A percentile compares a stretch with the other conserved stretches of the same genome.
phyloP scores from a whole-genome alignment of 2,329 filamentous ascomycete genomes.

The Penicillium concentricum region DNA sequence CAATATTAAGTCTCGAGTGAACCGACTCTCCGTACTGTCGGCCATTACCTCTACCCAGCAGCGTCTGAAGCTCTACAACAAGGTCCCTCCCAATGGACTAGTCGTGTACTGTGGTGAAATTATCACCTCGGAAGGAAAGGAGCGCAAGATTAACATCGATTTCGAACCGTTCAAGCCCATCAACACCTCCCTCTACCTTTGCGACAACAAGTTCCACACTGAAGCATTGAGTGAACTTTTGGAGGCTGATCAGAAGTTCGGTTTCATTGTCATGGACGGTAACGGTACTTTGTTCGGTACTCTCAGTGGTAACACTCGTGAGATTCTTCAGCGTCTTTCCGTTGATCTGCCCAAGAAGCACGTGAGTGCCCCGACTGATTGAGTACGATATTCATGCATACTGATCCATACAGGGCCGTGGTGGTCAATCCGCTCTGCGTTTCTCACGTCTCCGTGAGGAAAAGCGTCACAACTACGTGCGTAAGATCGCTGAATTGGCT shows the following conservation, averaged over 20 bases:
- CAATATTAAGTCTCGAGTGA: conserved; percentile 99
- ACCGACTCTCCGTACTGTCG: conserved; percentile 94
- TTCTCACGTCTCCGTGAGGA: conserved; percentile 99
- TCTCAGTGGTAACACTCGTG: conserved; percentile 93
- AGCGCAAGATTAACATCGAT: conserved; percentile 99
- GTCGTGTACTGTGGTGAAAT: conserved; percentile 99
- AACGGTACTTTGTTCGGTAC: conserved; percentile 98
- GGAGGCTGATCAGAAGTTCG: conserved; percentile 98
- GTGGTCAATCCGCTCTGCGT: conserved; percentile 99
- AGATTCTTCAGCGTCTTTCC: conserved; percentile 95
- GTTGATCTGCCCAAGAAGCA: conserved; percentile 99
- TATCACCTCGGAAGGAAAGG: conserved; percentile 96
- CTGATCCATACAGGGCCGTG: conserved; percentile 64
- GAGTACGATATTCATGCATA: not conserved
- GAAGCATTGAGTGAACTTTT: conserved; percentile 95
- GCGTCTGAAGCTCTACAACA: conserved; percentile 97
- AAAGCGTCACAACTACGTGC: conserved; percentile 99
- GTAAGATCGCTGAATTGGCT: conserved; percentile 95
- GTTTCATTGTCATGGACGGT: conserved; percentile 99
- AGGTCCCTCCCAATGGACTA: conserved; percentile 94
- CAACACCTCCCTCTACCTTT: conserved; percentile 98
- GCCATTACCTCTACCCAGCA: conserved; percentile 99
- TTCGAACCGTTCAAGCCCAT: conserved; percentile 99
- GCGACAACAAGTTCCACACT: conserved; percentile 99
- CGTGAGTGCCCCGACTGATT: conserved; percentile 29